Evolutionary conservation across 768 basidiomycete species (phyloP).

Genomic region (Auriscalpium microsporum): DNA sequence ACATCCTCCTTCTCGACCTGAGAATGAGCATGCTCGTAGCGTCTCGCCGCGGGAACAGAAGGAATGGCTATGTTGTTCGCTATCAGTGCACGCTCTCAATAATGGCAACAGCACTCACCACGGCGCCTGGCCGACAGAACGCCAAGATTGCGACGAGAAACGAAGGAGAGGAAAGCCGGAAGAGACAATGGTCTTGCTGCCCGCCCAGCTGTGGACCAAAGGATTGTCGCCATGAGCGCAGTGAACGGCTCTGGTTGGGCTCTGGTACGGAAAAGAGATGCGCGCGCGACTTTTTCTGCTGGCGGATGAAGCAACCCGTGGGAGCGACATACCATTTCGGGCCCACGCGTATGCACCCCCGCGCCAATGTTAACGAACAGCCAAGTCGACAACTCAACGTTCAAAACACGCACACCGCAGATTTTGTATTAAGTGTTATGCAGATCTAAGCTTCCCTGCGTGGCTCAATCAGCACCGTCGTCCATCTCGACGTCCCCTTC

Average conservation of each 20-base stretch:
- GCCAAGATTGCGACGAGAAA: neutral
- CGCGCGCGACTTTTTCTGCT: too few relatives aligned
- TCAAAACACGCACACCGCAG: too few relatives aligned
- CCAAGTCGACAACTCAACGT: too few relatives aligned
- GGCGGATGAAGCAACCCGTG: too few relatives aligned
- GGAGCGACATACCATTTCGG: too few relatives aligned
- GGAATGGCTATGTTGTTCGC: constrained; percentile 6
- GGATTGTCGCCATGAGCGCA: neutral
- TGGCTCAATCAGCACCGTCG: constrained; percentile 19
- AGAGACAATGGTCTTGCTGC: neutral
- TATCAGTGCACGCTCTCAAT: neutral
- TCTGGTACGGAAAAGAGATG: too few relatives aligned
- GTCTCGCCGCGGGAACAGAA: neutral
- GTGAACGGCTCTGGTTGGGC: too few relatives aligned
- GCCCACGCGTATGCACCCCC: too few relatives aligned
- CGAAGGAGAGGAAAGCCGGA: neutral
- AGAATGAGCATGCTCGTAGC: constrained; percentile 10
- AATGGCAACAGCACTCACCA: neutral
- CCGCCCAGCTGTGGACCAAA: neutral
- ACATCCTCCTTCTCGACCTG: neutral
- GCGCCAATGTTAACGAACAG: too few relatives aligned
- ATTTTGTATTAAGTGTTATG: too few relatives aligned
- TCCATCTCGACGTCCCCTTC: constrained; percentile 39
- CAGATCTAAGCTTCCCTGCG: too few relatives aligned
- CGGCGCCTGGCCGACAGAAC: constrained; percentile 1